These are phyloP conservation scores for Posidonia australis DNA, from an alignment of 106 monocot species.

Conservation along the genomic window DNA sequence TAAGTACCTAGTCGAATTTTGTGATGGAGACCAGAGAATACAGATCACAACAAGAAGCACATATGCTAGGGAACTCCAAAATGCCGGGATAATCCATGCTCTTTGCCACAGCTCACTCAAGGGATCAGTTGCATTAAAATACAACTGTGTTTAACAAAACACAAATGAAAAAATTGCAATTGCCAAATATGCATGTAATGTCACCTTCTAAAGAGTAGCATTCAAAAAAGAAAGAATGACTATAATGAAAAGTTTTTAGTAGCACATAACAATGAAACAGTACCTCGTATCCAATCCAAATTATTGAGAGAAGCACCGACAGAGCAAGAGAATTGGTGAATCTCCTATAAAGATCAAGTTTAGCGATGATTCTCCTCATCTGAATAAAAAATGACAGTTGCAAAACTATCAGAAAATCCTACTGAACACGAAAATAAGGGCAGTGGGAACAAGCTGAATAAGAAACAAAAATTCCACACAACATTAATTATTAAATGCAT, in stretches of 20 bases:
- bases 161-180: background rate
- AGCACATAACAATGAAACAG: background rate
- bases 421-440: background rate
- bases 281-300: conserved; percentile 99
- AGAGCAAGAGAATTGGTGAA: conserved; percentile 85
- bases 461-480: background rate
- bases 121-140: conserved; percentile 95
- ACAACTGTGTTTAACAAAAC: conserved; percentile 70
- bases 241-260: background rate
- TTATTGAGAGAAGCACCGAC: conserved; percentile 77
- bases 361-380: conserved; percentile 71
- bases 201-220: background rate
- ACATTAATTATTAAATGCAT: too few relatives aligned
- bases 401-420: conserved; percentile 1
- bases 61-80: conserved; percentile 89
- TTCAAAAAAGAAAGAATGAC: background rate
- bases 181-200: background rate
- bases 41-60: conserved; percentile 72
- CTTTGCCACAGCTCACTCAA: conserved; percentile 94
- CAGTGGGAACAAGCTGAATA: background rate
- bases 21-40: conserved; percentile 80
- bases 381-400: conserved; percentile 8
- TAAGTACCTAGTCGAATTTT: conserved; percentile 66
- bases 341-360: conserved; percentile 81
- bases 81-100: conserved; percentile 96